These are phyloP conservation scores for Herpetospermum pedunculosum DNA, from an alignment of 306 rosid genomes.

Conservation along the genomic window DNA sequence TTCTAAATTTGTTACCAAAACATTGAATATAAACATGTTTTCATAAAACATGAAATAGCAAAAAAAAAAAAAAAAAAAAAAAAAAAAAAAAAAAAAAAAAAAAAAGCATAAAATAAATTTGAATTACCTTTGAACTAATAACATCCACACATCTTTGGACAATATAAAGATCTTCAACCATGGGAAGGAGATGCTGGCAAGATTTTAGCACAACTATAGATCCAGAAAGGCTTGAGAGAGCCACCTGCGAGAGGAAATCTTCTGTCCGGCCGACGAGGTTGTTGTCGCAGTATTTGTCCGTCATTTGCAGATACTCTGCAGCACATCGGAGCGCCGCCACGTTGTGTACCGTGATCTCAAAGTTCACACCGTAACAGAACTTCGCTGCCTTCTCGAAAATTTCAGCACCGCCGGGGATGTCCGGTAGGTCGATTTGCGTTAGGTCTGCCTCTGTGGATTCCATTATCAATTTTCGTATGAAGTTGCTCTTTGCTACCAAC, in stretches of 20 bases:
- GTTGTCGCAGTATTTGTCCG: slow-evolving; percentile 45
- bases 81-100: too few relatives aligned
- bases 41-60: too few relatives aligned
- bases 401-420: slow-evolving; percentile 80
- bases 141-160: slow-evolving; percentile 46
- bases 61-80: too few relatives aligned
- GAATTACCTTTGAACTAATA: slow-evolving; percentile 27
- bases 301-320: slow-evolving; percentile 74
- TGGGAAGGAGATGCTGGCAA: slow-evolving; percentile 41
- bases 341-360: slow-evolving; percentile 71
- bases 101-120: too few relatives aligned
- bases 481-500: slow-evolving; percentile 83
- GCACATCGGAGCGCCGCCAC: slow-evolving; percentile 72
- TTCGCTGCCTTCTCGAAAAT: slow-evolving; percentile 81
- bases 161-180: slow-evolving; percentile 36
- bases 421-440: slow-evolving; percentile 40
- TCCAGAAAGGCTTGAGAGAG: slow-evolving; percentile 43
- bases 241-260: slow-evolving; percentile 59
- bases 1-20: too few relatives aligned
- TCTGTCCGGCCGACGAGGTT: slow-evolving; percentile 67
- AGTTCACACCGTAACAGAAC: slow-evolving; percentile 87
- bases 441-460: slow-evolving; percentile 57
- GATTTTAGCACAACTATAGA: slow-evolving; percentile 56
- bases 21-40: too few relatives aligned
- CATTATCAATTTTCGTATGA: slow-evolving; percentile 52